A percentile compares a stretch with the other conserved stretches of the same genome.
Conservation (phyloP, 441 rosid species). For the Erodium texanum region DNA sequence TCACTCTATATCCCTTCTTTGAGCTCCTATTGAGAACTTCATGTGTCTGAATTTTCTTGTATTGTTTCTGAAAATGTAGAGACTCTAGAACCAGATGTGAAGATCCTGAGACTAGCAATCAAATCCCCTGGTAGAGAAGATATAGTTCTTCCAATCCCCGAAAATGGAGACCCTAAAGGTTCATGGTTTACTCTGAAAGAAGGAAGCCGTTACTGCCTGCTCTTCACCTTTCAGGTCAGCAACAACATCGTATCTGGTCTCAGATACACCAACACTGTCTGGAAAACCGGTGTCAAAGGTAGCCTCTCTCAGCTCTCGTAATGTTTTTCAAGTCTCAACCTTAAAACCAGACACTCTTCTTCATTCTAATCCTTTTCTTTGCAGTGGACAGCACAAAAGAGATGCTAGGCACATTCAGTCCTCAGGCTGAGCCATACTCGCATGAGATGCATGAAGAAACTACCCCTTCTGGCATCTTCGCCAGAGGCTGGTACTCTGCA, state of each 20-base stretch:
- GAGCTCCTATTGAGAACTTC: no score
- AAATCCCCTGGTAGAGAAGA: slow-evolving; percentile 36
- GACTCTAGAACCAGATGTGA: slow-evolving; percentile 40
- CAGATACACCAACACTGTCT: slow-evolving; percentile 39
- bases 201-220: slow-evolving; percentile 37
- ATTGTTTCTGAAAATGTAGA: slow-evolving; percentile 23
- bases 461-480: slow-evolving; percentile 59
- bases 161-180: slow-evolving; percentile 37
- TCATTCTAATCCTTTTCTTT: background rate
- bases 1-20: background rate
- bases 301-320: slow-evolving; percentile 4
- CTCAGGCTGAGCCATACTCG: slow-evolving; percentile 49
- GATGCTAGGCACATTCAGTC: slow-evolving; percentile 64
- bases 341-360: background rate
- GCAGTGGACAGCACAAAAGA: slow-evolving; percentile 50
- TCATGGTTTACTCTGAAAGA: slow-evolving; percentile 48
- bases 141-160: slow-evolving; percentile 35
- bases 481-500: slow-evolving; percentile 55
- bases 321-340: background rate
- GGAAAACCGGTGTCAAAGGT: slow-evolving; percentile 53
- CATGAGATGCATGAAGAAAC: slow-evolving; percentile 53
- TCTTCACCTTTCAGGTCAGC: slow-evolving; percentile 40
- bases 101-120: slow-evolving; percentile 40
- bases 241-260: slow-evolving; percentile 47
- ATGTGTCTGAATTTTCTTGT: background rate